These are phyloP conservation scores for Fraxinus anomala DNA, from an alignment of 257 asterid genomes.

Conservation along the genomic window DNA sequence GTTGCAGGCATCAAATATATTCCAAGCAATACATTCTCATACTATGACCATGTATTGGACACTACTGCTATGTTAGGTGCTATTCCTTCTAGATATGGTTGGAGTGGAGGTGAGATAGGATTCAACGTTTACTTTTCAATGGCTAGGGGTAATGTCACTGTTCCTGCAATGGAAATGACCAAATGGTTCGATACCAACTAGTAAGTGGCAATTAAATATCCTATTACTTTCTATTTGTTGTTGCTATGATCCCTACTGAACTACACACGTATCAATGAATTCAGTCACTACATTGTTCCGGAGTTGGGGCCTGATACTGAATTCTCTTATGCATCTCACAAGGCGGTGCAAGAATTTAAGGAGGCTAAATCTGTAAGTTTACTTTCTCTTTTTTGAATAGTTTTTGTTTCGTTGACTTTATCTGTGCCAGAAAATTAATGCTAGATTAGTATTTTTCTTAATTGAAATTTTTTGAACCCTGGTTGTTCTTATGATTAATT, in stretches of 20 bases:
- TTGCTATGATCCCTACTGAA: slow-evolving; percentile 6
- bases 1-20: slow-evolving; percentile 76
- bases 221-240: slow-evolving; percentile 11
- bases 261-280: slow-evolving; percentile 1
- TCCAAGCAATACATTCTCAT: slow-evolving; percentile 88
- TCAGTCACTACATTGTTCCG: slow-evolving; percentile 84
- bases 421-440: background rate
- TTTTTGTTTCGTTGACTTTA: background rate
- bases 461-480: background rate
- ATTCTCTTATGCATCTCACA: slow-evolving; percentile 75
- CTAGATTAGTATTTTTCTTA: background rate
- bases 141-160: slow-evolving; percentile 91
- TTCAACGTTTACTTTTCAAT: slow-evolving; percentile 70
- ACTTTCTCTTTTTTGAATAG: background rate
- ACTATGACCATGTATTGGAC: slow-evolving; percentile 79
- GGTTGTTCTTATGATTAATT: background rate
- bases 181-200: slow-evolving; percentile 94
- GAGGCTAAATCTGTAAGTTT: slow-evolving; percentile 68
- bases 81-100: slow-evolving; percentile 73
- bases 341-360: slow-evolving; percentile 81
- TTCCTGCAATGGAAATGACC: slow-evolving; percentile 96
- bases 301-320: slow-evolving; percentile 70
- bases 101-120: slow-evolving; percentile 75
- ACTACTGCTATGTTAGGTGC: slow-evolving; percentile 86
- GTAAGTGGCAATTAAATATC: slow-evolving; percentile 45